Base-by-base conservation (phyloP, 495 filamentous ascomycete species). In the Staphylotrichum tortipilum region DNA sequence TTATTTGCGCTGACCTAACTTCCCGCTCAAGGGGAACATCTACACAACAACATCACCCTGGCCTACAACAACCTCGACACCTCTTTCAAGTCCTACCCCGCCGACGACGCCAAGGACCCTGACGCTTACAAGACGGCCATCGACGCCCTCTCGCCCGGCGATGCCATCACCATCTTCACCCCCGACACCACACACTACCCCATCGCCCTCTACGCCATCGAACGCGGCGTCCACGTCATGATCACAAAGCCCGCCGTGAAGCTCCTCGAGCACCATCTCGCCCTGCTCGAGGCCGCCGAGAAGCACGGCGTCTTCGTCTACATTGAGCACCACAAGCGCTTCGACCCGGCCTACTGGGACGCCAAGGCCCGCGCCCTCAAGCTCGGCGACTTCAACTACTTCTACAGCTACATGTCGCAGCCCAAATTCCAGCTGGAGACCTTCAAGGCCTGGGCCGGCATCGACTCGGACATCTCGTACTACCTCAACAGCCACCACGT, bases 201-300 rank as follows among this genome's bases (percentile, higher is more conserved):
- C n/a, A 95, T 96, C 58, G 90, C 90, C 3, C 72, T 95, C 14
- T 95, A 96, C 59, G 90, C 90, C 33, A 89, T 95, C 63, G 78
- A 89, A 62, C 82, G 85, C 42, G 78, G 78, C 28, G 82, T 90
- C 67, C 90, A 96, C 67, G 89, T 95, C 37, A 75, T 96, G 49
- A 85, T 96, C 71, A 96, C 90, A 55, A 96, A 96, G 66, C 90
- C 90, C n/a, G 89, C 89, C 24, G 87, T 88, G 39, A 89, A 95
- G 66, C 78, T 78, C 3, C 80, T 96, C 11, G 73, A 72, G 34
- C 78, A 95, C 66, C 90, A 96, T 68, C 74, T 85, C 28, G 64
- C 78, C 2, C 81, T 96, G 11, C 69, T 94, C 35, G 78, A 75
- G 24, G 86, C 78, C 14, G 78, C 86, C 11, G 76, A 80, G 53